Evolutionary conservation across 345 rosid genomes (phyloP).

Genomic region (Sisymbrium altissimum): DNA sequence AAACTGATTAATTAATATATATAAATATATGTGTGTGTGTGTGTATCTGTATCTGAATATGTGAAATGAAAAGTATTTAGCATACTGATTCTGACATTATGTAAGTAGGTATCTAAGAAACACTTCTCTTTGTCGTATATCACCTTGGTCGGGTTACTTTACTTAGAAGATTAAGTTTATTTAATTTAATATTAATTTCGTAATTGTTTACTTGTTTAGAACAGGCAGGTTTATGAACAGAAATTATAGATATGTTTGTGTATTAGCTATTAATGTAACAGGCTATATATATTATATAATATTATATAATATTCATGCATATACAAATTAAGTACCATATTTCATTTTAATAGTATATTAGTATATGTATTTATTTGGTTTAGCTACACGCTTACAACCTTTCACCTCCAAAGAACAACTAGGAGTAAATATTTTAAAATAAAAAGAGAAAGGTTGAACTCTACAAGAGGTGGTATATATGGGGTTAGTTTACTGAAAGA

Average conservation of each 20-base stretch:
- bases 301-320: slow-evolving; percentile 20
- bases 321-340: slow-evolving; percentile 4
- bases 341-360: neutral
- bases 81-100: slow-evolving; percentile 25
- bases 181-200: neutral
- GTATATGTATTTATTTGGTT: neutral
- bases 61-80: slow-evolving; percentile 1
- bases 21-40: neutral
- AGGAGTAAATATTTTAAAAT: neutral
- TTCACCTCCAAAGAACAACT: neutral
- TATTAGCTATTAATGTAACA: neutral
- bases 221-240: slow-evolving; percentile 1
- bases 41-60: neutral
- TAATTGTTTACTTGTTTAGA: slow-evolving; percentile 17
- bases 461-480: slow-evolving; percentile 3
- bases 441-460: neutral
- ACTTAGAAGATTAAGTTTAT: slow-evolving; percentile 13
- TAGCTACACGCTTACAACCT: slow-evolving; percentile 10
- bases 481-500: slow-evolving; percentile 18
- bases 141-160: slow-evolving; percentile 33
- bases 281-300: slow-evolving; percentile 15
- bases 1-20: neutral
- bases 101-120: slow-evolving; percentile 29
- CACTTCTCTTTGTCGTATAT: slow-evolving; percentile 23
- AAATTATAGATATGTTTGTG: neutral